Conservation (phyloP, 139 green algal genomes). For the Chlamydomonas asymmetrica region DNA sequence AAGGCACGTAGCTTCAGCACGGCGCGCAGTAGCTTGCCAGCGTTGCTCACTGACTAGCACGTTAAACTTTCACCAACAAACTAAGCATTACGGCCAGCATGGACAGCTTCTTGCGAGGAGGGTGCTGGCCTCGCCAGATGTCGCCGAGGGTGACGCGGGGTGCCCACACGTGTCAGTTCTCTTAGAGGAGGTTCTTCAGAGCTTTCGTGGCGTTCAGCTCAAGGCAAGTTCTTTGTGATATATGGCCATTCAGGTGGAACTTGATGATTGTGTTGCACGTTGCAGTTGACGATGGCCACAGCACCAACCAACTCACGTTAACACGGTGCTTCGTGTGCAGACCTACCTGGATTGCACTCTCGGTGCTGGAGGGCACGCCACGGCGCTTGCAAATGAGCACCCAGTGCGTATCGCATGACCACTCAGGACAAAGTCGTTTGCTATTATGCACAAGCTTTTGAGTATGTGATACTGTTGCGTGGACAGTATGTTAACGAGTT, state of each 20-base stretch:
- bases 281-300: too few species aligned
- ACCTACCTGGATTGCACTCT: conserved; percentile 89
- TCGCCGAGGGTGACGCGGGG: too few species aligned
- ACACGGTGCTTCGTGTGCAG: conserved; percentile 23
- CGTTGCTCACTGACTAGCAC: too few species aligned
- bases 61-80: too few species aligned
- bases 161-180: conserved; percentile 60
- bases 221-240: conserved; percentile 17
- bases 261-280: too few species aligned
- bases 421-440: not conserved
- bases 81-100: too few species aligned
- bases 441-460: not conserved
- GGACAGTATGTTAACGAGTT: not conserved
- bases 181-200: conserved; percentile 60
- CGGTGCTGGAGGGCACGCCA: conserved; percentile 83
- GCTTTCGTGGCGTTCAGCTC: conserved; percentile 46
- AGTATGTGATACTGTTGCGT: not conserved
- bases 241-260: conserved; percentile 1
- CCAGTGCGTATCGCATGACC: conserved; percentile 39
- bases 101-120: too few species aligned
- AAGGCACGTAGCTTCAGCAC: too few species aligned
- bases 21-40: too few species aligned
- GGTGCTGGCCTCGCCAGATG: too few species aligned
- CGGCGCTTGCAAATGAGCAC: conserved; percentile 65
- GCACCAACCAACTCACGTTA: not conserved